Evolutionary conservation across 306 rosid genomes (phyloP).

Genomic region (Lablab purpureus): DNA sequence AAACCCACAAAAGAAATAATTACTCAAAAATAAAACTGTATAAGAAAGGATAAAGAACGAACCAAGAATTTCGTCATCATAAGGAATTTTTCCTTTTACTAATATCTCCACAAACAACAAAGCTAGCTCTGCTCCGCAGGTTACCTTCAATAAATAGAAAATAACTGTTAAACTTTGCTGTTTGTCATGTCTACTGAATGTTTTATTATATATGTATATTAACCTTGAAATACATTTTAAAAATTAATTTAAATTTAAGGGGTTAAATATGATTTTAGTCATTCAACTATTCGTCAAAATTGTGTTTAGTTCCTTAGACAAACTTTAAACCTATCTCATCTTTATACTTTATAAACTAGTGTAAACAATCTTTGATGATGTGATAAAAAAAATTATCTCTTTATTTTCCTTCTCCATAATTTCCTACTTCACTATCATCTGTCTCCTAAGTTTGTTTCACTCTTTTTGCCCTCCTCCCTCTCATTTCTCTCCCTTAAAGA

Average conservation of each 20-base stretch:
- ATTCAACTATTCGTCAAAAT: too few relatives aligned
- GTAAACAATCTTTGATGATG: too few relatives aligned
- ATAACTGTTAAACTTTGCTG: constrained; percentile 27
- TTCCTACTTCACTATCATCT: too few relatives aligned
- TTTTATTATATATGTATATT: background rate
- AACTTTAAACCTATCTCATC: too few relatives aligned
- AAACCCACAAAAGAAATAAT: background rate
- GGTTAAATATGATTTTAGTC: too few relatives aligned
- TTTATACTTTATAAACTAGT: too few relatives aligned
- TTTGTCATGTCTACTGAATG: constrained; percentile 15
- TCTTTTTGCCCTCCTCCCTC: too few relatives aligned
- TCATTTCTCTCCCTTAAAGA: too few relatives aligned
- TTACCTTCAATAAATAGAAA: constrained; percentile 64
- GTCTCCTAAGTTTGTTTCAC: too few relatives aligned
- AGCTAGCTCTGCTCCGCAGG: constrained; percentile 97
- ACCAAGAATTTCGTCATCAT: constrained; percentile 74
- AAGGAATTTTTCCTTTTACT: constrained; percentile 81
- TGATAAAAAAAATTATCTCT: too few relatives aligned
- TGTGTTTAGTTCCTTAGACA: too few relatives aligned
- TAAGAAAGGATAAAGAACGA: constrained; percentile 51
- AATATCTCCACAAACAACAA: constrained; percentile 85
- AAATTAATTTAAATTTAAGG: constrained; percentile 24
- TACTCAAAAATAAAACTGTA: constrained; percentile 23
- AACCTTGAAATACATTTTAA: constrained; percentile 26
- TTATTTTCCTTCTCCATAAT: too few relatives aligned